Percentiles rank a stretch among this genome's conserved stretches.
Conservation (phyloP, 1,284 basidiomycete species). For the Naganishia albida region DNA sequence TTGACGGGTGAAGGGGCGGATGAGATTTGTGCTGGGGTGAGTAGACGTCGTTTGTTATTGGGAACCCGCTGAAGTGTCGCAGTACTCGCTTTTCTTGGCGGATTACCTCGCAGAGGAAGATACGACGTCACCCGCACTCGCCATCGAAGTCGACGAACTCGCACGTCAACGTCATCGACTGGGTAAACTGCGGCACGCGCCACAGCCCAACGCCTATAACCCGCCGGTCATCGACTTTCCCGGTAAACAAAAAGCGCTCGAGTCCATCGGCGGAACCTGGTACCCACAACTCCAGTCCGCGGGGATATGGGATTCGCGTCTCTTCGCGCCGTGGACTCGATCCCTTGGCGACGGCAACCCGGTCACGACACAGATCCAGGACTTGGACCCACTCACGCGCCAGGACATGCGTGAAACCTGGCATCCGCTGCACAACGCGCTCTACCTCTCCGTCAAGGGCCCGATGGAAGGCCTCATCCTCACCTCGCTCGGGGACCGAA, state of each 20-base stretch:
- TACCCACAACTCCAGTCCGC: conserved; percentile 30
- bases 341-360: conserved; percentile 40
- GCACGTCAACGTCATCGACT: conserved; percentile 11
- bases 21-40: conserved; percentile 53
- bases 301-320: conserved; percentile 36
- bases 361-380: conserved; percentile 48
- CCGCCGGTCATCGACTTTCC: conserved; percentile 17
- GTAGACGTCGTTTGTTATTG: neutral
- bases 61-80: neutral
- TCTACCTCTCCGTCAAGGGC: conserved; percentile 48
- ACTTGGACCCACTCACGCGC: conserved; percentile 46
- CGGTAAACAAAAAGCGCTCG: conserved; percentile 15
- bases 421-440: conserved; percentile 43
- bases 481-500: conserved; percentile 51
- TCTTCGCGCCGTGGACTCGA: conserved; percentile 47
- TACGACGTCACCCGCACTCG: conserved; percentile 6
- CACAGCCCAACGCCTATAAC: conserved; percentile 23
- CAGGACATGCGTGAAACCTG: conserved; percentile 35
- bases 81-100: conserved; percentile 29
- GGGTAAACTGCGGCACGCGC: conserved; percentile 6
- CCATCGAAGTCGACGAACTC: conserved; percentile 18
- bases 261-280: conserved; percentile 3
- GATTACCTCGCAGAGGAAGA: conserved; percentile 29
- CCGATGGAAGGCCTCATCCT: conserved; percentile 55
- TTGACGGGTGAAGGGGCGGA: conserved; percentile 56